Conservation (phyloP, 495 filamentous ascomycete genomes). For the Hypoxylon fragiforme region DNA sequence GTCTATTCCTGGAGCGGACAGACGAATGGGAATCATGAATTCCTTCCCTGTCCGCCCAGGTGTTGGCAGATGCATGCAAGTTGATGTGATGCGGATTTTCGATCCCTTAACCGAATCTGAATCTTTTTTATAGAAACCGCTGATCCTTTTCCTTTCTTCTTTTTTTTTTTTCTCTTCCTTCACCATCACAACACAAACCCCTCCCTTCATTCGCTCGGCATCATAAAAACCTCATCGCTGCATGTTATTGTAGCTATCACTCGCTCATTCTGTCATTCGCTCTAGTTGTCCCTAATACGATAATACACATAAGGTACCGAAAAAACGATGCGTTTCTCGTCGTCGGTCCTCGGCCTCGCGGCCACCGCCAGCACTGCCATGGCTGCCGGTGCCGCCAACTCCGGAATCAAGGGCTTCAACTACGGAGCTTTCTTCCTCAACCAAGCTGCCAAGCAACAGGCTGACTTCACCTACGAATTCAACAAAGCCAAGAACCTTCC, state of each 20-base stretch:
- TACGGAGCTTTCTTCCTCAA: slow-evolving; percentile 66
- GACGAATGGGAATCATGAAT: slow-evolving; percentile 8
- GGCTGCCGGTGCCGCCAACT: slow-evolving; percentile 40
- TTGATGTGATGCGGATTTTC: slow-evolving; percentile 33
- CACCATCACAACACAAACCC: slow-evolving; percentile 5
- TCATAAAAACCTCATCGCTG: slow-evolving; percentile 10
- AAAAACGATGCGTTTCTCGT: slow-evolving; percentile 41
- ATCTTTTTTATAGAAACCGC: slow-evolving; percentile 27
- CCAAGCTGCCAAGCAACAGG: slow-evolving; percentile 59
- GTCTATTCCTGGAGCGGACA: slow-evolving; percentile 6
- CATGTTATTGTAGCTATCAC: slow-evolving; percentile 24
- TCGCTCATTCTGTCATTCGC: slow-evolving; percentile 28
- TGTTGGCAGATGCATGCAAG: slow-evolving; percentile 1
- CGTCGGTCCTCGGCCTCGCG: slow-evolving; percentile 40
- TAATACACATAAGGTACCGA: slow-evolving; percentile 35
- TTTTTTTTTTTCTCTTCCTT: slow-evolving; percentile 7
- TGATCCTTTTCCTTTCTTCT: slow-evolving; percentile 24
- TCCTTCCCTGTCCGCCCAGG: not conserved
- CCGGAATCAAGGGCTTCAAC: slow-evolving; percentile 72
- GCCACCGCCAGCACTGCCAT: slow-evolving; percentile 33
- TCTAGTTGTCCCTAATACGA: slow-evolving; percentile 10
- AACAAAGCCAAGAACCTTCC: slow-evolving; percentile 65
- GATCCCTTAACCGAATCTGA: slow-evolving; percentile 25
- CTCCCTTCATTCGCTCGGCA: slow-evolving; percentile 17
- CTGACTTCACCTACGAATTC: slow-evolving; percentile 69